These are phyloP conservation scores for Syzygium aqueum DNA, from an alignment of 345 rosid genomes.

Conservation along the genomic window DNA sequence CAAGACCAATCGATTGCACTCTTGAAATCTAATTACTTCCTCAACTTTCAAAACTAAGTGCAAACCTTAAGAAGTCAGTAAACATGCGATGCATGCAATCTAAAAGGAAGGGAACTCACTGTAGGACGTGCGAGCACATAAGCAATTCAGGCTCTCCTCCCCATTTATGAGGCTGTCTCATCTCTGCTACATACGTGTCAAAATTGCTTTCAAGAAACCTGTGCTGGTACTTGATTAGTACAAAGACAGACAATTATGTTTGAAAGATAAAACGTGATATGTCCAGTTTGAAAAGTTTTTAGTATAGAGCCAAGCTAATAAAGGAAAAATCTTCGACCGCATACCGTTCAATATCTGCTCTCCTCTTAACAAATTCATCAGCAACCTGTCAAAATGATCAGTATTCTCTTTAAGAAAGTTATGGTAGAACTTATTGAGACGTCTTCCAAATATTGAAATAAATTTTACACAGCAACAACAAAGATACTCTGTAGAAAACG, in stretches of 20 bases:
- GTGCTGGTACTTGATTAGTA: neutral
- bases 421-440: neutral
- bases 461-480: neutral
- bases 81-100: neutral
- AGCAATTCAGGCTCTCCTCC: slow-evolving; percentile 79
- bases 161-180: slow-evolving; percentile 60
- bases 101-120: slow-evolving; percentile 14
- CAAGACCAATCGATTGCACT: neutral
- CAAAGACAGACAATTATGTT: neutral
- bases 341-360: slow-evolving; percentile 61
- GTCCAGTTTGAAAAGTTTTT: neutral
- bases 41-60: neutral
- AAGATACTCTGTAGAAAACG: neutral
- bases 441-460: neutral
- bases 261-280: neutral
- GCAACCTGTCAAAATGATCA: slow-evolving; percentile 33
- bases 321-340: neutral
- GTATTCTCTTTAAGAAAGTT: neutral
- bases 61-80: neutral
- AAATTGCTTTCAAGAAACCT: slow-evolving; percentile 67
- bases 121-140: slow-evolving; percentile 57
- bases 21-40: neutral
- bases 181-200: slow-evolving; percentile 39
- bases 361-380: slow-evolving; percentile 60
- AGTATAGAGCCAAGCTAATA: neutral